Evolutionary conservation across 2,329 filamentous ascomycete species (phyloP).

Genomic region (Whalleya microplaca): DNA sequence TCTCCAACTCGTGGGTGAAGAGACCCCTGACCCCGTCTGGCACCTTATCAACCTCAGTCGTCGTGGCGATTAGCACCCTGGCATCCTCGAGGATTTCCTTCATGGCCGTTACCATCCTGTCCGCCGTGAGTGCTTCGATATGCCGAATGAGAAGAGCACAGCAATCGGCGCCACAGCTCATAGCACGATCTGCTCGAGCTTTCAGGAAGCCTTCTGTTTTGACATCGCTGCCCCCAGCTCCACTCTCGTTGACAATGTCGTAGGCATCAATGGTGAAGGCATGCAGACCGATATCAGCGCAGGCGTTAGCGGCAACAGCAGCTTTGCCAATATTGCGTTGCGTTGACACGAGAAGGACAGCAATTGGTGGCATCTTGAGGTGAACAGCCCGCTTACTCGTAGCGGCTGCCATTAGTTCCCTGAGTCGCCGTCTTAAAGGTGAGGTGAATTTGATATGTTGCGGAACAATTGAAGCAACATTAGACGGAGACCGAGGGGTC

Average conservation of each 20-base stretch:
- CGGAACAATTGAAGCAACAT: slow-evolving; percentile 45
- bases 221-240: slow-evolving; percentile 83
- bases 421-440: slow-evolving; percentile 69
- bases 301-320: slow-evolving; percentile 75
- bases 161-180: slow-evolving; percentile 82
- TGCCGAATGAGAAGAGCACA: slow-evolving; percentile 88
- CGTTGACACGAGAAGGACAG: slow-evolving; percentile 86
- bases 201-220: slow-evolving; percentile 93
- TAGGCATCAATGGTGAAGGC: slow-evolving; percentile 88
- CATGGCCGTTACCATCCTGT: slow-evolving; percentile 84
- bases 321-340: slow-evolving; percentile 93
- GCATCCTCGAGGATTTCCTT: slow-evolving; percentile 81
- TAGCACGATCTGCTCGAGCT: slow-evolving; percentile 83
- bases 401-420: slow-evolving; percentile 84
- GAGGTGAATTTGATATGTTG: slow-evolving; percentile 58
- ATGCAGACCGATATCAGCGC: slow-evolving; percentile 87
- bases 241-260: slow-evolving; percentile 91
- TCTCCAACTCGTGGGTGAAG: slow-evolving; percentile 94
- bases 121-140: slow-evolving; percentile 87
- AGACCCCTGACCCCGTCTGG: slow-evolving; percentile 86
- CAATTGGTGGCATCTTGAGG: slow-evolving; percentile 83
- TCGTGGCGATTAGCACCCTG: slow-evolving; percentile 88
- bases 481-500: slow-evolving; percentile 54
- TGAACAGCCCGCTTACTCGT: slow-evolving; percentile 87
- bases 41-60: slow-evolving; percentile 92